Conservation (phyloP, 176 grass and related monocot genomes). For the Poa pratensis region DNA sequence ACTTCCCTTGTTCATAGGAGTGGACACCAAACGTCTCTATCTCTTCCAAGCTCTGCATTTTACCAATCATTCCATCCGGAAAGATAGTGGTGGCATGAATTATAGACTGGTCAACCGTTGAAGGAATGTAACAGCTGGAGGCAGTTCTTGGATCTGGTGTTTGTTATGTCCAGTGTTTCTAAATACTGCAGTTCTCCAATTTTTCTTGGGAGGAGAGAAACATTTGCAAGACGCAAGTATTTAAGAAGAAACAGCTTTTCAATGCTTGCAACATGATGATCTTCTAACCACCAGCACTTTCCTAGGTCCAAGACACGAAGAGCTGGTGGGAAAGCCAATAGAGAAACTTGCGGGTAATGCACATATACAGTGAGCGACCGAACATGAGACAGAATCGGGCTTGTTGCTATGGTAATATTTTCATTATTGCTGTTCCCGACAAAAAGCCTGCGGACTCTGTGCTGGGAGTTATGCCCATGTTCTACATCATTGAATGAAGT, state of each 20-base stretch:
- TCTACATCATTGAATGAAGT: constrained; percentile 15
- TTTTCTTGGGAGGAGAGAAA: not conserved
- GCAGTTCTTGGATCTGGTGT: not conserved
- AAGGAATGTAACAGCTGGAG: not conserved
- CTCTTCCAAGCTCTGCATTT: constrained; percentile 5
- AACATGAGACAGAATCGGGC: not conserved
- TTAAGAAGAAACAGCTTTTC: not conserved
- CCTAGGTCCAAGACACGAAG: constrained; percentile 32
- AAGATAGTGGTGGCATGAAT: not conserved
- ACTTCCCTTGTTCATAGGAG: not conserved
- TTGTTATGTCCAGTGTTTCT: not conserved
- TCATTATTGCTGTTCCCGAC: not conserved
- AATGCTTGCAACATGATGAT: constrained; percentile 6
- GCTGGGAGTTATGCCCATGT: constrained; percentile 1
- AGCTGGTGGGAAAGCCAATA: not conserved
- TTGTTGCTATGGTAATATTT: not conserved
- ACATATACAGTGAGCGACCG: constrained; percentile 1
- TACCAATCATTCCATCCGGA: not conserved
- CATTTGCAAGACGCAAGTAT: not conserved
- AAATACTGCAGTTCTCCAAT: constrained; percentile 3
- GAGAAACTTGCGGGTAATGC: not conserved
- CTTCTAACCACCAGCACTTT: not conserved
- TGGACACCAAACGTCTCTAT: not conserved
- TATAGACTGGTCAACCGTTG: constrained; percentile 18
- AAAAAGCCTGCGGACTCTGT: not conserved